These are phyloP conservation scores for Sphaerostilbella broomeana DNA, from an alignment of 2,329 filamentous ascomycete species.

Conservation along the genomic window DNA sequence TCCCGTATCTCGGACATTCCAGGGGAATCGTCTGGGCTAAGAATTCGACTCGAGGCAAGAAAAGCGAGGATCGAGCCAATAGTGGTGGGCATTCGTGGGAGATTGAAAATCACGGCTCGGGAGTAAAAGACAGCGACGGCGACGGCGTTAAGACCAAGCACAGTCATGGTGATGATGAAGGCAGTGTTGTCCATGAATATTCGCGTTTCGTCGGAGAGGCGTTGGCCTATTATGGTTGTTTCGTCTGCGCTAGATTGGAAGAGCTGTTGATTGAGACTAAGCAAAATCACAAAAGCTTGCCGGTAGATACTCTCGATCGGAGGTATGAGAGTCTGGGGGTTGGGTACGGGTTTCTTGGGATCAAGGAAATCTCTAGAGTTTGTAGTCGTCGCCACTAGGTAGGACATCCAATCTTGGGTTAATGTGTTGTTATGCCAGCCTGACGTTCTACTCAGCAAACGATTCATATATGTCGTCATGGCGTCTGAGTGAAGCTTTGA, in stretches of 20 bases:
- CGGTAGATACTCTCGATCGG: constrained; percentile 21
- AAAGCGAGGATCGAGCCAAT: constrained; percentile 42
- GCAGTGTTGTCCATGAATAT: constrained; percentile 44
- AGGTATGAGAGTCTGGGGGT: constrained; percentile 15
- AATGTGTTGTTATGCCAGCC: constrained; percentile 46
- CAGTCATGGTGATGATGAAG: constrained; percentile 36
- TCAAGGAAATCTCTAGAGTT: constrained; percentile 30
- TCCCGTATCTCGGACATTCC: too few relatives aligned
- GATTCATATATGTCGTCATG: constrained; percentile 13
- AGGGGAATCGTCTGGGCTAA: too few relatives aligned
- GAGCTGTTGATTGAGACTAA: constrained; percentile 36
- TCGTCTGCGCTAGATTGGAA: constrained; percentile 22
- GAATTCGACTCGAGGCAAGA: constrained; percentile 39
- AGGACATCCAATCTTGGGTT: constrained; percentile 39
- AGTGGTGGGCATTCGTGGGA: constrained; percentile 46
- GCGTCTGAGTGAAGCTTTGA: constrained; percentile 13
- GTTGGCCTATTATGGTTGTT: constrained; percentile 11
- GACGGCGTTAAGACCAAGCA: constrained; percentile 38
- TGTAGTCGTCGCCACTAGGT: constrained; percentile 31
- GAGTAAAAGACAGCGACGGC: constrained; percentile 39
- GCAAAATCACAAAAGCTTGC: constrained; percentile 20
- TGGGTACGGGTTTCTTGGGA: constrained; percentile 17
- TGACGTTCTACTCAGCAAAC: neutral
- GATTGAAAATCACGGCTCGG: constrained; percentile 32
- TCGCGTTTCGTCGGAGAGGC: constrained; percentile 26